A percentile compares a stretch with the other conserved stretches of the same genome.
Conservation (phyloP, 768 basidiomycete genomes). For the Phylloporus sp. region DNA sequence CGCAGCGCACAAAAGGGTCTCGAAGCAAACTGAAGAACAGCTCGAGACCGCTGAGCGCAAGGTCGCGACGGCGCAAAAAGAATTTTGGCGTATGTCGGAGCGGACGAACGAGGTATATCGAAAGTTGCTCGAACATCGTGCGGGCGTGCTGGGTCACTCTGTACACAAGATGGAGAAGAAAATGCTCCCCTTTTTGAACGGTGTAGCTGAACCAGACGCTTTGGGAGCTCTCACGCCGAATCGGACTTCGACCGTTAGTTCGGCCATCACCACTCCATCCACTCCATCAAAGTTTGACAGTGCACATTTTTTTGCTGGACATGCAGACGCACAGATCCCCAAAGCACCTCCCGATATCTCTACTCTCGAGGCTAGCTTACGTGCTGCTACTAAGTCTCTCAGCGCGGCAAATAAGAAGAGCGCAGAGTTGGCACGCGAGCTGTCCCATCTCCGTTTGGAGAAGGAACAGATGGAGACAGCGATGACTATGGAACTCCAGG, state of each 20-base stretch:
- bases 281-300: conserved; percentile 69
- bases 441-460: conserved; percentile 58
- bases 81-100: conserved; percentile 63
- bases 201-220: conserved; percentile 32
- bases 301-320: conserved; percentile 80
- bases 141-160: conserved; percentile 71
- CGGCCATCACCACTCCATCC: conserved; percentile 39
- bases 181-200: conserved; percentile 28
- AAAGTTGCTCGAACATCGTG: conserved; percentile 73
- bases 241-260: conserved; percentile 48
- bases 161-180: conserved; percentile 65
- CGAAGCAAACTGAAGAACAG: conserved; percentile 65
- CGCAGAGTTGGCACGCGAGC: conserved; percentile 55
- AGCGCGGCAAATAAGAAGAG: conserved; percentile 56
- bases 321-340: conserved; percentile 57
- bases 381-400: conserved; percentile 54
- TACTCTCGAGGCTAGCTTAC: conserved; percentile 60
- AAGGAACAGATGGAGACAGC: conserved; percentile 65
- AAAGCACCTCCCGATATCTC: conserved; percentile 43
- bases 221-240: conserved; percentile 53
- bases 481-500: conserved; percentile 60
- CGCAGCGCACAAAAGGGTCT: conserved; percentile 47
- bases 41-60: conserved; percentile 70
- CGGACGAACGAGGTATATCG: conserved; percentile 58
- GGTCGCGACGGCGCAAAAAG: conserved; percentile 64